These are phyloP conservation scores for Myxozyma geophila DNA, from an alignment of 805 yeast species.

Conservation along the genomic window DNA sequence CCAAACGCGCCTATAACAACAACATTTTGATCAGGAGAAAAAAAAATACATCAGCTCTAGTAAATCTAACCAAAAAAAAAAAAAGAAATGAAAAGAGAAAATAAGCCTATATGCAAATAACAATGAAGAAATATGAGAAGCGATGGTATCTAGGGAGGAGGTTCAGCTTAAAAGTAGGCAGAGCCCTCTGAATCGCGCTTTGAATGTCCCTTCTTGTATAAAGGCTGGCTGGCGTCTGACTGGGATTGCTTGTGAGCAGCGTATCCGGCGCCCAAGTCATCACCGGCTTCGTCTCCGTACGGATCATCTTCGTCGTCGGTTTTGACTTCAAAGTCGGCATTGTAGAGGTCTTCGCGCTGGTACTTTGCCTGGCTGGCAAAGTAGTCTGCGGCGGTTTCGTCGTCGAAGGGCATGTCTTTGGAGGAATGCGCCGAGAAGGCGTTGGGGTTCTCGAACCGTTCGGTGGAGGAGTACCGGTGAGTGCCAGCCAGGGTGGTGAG, in stretches of 20 bases:
- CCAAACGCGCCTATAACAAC: too few species aligned
- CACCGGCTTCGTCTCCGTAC: conserved; percentile 4
- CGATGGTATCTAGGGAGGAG: too few species aligned
- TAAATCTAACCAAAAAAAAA: too few species aligned
- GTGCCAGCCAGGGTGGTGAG: conserved; percentile 10
- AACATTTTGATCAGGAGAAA: too few species aligned
- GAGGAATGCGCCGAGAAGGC: not conserved
- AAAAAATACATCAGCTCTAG: too few species aligned
- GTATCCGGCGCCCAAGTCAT: conserved; percentile 1
- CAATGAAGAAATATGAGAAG: too few species aligned
- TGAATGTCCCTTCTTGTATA: conserved; percentile 6
- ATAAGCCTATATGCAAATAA: too few species aligned
- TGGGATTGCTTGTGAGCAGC: not conserved
- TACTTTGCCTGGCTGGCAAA: conserved; percentile 10
- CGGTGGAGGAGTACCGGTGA: conserved; percentile 4
- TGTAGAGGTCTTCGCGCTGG: conserved; percentile 10
- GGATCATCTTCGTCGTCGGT: too few species aligned
- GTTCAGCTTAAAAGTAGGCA: conserved; percentile 2
- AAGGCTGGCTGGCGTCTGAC: not conserved
- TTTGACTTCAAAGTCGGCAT: conserved; percentile 9
- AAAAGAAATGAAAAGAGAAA: too few species aligned
- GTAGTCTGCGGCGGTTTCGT: conserved; percentile 11
- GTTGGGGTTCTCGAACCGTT: conserved; percentile 5
- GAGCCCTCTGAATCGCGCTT: conserved; percentile 15
- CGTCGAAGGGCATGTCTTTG: conserved; percentile 2